A percentile compares a stretch with the other conserved stretches of the same genome.
These are phyloP conservation scores for Akanthomyces uredinophilus DNA, from an alignment of 2,329 filamentous ascomycete genomes.

Conservation along the genomic window DNA sequence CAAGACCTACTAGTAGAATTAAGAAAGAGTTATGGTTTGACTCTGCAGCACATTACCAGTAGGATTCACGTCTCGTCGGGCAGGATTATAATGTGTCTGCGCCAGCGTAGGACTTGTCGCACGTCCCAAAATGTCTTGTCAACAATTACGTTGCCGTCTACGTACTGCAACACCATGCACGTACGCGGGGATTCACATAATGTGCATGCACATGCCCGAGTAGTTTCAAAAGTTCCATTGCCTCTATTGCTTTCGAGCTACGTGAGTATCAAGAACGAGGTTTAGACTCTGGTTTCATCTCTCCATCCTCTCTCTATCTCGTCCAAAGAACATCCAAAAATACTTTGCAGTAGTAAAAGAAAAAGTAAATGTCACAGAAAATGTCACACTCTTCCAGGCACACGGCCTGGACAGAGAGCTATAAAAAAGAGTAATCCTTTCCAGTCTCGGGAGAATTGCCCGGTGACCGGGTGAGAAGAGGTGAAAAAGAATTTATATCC, in stretches of 20 bases:
- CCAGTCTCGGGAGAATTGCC: background rate
- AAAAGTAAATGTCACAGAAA: background rate
- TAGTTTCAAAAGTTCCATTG: background rate
- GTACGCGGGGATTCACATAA: too few species aligned
- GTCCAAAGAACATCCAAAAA: background rate
- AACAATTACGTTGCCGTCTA: too few species aligned
- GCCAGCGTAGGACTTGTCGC: too few species aligned
- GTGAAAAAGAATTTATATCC: constrained; percentile 10
- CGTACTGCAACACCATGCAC: too few species aligned
- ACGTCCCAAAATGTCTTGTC: too few species aligned
- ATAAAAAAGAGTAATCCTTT: constrained; percentile 5
- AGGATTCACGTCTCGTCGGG: too few species aligned
- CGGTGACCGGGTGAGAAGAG: background rate
- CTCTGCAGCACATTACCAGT: too few species aligned
- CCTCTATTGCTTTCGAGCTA: constrained; percentile 2
- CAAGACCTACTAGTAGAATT: too few species aligned
- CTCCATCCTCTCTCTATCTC: background rate
- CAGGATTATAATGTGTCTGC: too few species aligned
- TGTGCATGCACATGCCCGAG: too few species aligned
- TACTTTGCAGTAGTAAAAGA: constrained; percentile 5
- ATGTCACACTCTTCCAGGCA: constrained; percentile 1
- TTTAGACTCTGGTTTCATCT: background rate
- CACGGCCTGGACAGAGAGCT: background rate
- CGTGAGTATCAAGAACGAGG: background rate
- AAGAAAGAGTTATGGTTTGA: too few species aligned